Evolutionary conservation across 2,329 filamentous ascomycete genomes (phyloP).

Genomic region (Nannizziopsis barbatae): DNA sequence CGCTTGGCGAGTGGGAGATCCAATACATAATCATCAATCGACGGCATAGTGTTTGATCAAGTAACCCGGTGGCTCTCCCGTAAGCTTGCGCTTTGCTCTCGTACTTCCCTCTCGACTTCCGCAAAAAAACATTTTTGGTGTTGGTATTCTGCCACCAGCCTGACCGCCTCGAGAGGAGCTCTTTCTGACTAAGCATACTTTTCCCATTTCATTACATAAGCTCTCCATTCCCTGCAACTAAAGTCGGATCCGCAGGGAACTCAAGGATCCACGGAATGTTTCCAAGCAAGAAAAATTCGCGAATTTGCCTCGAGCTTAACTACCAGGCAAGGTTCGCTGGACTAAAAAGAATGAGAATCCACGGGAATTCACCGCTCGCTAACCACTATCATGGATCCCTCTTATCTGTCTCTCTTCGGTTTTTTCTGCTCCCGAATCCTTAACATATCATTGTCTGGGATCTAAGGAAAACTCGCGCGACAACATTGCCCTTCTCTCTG

Average conservation of each 20-base stretch:
- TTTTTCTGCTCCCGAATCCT: slow-evolving; percentile 1
- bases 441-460: background rate
- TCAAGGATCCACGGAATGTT: too few species aligned
- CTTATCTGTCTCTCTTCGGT: background rate
- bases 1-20: slow-evolving; percentile 62
- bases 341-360: background rate
- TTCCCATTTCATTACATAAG: background rate
- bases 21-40: slow-evolving; percentile 40
- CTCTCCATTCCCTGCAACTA: background rate
- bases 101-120: background rate
- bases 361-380: background rate
- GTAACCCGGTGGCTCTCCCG: background rate
- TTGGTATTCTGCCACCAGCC: background rate
- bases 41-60: slow-evolving; percentile 34
- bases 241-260: background rate
- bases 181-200: too few species aligned
- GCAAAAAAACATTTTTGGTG: background rate
- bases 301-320: background rate
- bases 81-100: background rate
- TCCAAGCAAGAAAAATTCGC: slow-evolving; percentile 2
- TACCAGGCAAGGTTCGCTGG: background rate
- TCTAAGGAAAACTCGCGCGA: background rate
- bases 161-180: background rate
- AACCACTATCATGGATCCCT: background rate
- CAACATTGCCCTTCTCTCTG: background rate